Conservation (phyloP, 2,329 filamentous ascomycete genomes). For the Phoma sp. region DNA sequence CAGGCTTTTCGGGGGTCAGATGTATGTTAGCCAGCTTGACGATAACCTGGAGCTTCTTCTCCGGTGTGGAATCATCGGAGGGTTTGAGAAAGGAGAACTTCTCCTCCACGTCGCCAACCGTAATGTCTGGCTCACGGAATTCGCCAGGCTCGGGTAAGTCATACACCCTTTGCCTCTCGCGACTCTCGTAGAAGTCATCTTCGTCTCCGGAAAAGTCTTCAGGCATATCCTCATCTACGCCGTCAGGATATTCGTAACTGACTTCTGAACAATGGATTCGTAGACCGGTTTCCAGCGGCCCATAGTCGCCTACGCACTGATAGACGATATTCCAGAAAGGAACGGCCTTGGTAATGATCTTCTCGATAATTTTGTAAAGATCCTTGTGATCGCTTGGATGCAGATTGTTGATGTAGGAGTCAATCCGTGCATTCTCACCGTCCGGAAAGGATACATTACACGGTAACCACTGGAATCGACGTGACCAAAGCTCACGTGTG, state of each 20-base stretch:
- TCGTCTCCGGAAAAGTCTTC: background rate
- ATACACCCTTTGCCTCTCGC: constrained; percentile 2
- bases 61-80: background rate
- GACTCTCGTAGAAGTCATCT: background rate
- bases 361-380: constrained; percentile 26
- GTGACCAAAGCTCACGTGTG: constrained; percentile 29
- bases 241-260: constrained; percentile 1
- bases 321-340: constrained; percentile 25
- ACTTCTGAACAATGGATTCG: background rate
- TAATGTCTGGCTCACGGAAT: background rate
- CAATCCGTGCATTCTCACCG: constrained; percentile 47
- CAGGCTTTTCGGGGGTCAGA: constrained; percentile 62
- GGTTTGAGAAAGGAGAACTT: constrained; percentile 10
- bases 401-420: constrained; percentile 60
- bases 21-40: constrained; percentile 66
- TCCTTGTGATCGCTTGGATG: constrained; percentile 49
- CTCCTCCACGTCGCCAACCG: constrained; percentile 1
- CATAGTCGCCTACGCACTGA: background rate
- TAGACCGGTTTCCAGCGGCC: background rate
- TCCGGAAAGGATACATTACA: constrained; percentile 53
- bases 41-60: constrained; percentile 61
- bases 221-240: background rate
- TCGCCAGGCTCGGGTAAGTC: constrained; percentile 1
- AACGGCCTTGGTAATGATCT: constrained; percentile 23
- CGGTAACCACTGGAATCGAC: constrained; percentile 57